Percentiles rank a stretch among this genome's conserved stretches.
These are phyloP conservation scores for Tagetes patula DNA, from an alignment of 129 eudicot genomes.

Conservation along the genomic window DNA sequence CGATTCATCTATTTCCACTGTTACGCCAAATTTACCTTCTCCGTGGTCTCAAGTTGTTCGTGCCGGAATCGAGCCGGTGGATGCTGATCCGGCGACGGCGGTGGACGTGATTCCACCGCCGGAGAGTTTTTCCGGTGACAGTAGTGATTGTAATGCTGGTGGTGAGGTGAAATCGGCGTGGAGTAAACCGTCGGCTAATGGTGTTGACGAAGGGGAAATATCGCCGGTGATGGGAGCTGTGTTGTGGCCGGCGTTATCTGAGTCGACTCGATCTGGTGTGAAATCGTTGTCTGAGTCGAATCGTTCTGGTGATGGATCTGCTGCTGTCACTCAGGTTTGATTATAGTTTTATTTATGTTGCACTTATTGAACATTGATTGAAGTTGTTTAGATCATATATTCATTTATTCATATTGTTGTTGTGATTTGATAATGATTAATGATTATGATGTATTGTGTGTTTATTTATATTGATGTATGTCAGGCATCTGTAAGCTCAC, in stretches of 20 bases:
- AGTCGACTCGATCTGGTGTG: conserved; percentile 45
- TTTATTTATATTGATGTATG: background rate
- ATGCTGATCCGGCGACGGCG: conserved; percentile 25
- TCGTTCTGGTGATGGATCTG: conserved; percentile 42
- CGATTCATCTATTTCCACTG: conserved; percentile 28
- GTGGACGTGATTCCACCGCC: conserved; percentile 13
- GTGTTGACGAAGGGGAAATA: conserved; percentile 36
- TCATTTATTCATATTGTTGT: background rate
- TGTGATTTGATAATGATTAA: background rate
- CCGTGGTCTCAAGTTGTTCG: conserved; percentile 55
- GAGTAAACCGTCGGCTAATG: conserved; percentile 54
- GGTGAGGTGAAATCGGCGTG: conserved; percentile 55
- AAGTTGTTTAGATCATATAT: background rate
- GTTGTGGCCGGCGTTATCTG: conserved; percentile 77
- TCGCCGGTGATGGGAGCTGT: conserved; percentile 51
- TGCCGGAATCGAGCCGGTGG: conserved; percentile 22
- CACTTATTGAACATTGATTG: background rate
- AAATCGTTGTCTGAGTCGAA: conserved; percentile 33
- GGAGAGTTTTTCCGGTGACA: conserved; percentile 17
- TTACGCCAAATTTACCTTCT: conserved; percentile 26
- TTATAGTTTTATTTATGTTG: no score
- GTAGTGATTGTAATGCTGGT: conserved; percentile 44
- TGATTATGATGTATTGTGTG: background rate
- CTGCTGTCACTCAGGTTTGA: conserved; percentile 41
- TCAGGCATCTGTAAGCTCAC: conserved; percentile 55